Percentiles rank a stretch among this genome's conserved stretches.
Conservation (phyloP, 305 asterid species). For the Andrographis paniculata region DNA sequence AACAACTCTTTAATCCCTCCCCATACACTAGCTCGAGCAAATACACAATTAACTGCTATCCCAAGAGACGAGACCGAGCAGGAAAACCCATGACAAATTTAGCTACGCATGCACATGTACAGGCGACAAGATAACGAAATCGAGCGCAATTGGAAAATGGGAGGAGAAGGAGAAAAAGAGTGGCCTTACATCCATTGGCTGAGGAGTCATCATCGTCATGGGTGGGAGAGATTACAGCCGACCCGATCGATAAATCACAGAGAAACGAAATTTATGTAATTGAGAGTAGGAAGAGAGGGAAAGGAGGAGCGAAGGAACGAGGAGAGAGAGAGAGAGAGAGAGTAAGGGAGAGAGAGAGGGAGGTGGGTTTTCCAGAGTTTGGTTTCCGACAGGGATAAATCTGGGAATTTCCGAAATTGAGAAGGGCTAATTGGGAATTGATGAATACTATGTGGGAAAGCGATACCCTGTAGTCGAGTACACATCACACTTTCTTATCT, state of each 20-base stretch:
- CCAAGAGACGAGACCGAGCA: not conserved
- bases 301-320: constrained; percentile 3
- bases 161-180: constrained; percentile 19
- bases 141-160: constrained; percentile 13
- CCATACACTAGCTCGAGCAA: constrained; percentile 16
- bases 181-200: constrained; percentile 70
- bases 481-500: too few relatives aligned
- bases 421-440: not conserved
- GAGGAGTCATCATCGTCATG: constrained; percentile 90
- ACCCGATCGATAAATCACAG: constrained; percentile 44
- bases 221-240: constrained; percentile 30
- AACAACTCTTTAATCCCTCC: not conserved
- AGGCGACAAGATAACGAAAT: constrained; percentile 11
- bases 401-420: not conserved
- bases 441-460: not conserved
- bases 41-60: constrained; percentile 8
- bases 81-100: constrained; percentile 17
- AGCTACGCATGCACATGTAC: constrained; percentile 17
- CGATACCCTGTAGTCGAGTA: not conserved
- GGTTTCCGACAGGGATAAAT: not conserved
- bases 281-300: constrained; percentile 16
- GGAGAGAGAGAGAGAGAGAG: constrained; percentile 19
- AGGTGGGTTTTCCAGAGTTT: not conserved
- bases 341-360: not conserved
- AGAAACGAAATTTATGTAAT: constrained; percentile 17